Evolutionary conservation across 2,329 filamentous ascomycete species (phyloP).

Genomic region (Zymoseptoria passerinii): DNA sequence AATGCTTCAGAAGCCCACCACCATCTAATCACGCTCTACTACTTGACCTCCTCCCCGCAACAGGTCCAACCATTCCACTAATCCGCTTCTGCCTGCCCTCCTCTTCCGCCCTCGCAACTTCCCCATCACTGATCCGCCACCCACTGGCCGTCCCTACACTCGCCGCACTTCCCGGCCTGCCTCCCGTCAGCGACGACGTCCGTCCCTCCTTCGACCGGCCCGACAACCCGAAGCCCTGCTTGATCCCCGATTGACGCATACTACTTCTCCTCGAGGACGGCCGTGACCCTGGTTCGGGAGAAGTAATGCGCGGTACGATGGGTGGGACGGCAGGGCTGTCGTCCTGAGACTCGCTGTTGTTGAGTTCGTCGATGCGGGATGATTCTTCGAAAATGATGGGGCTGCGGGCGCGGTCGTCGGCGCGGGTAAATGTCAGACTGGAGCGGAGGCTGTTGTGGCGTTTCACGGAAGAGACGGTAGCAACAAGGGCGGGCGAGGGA

Average conservation of each 20-base stretch:
- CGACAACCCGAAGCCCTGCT: background rate
- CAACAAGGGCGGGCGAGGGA: background rate
- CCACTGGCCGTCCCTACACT: background rate
- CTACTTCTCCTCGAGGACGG: background rate
- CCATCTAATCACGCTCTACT: background rate
- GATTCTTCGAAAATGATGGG: background rate
- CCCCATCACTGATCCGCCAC: background rate
- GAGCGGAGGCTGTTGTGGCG: background rate
- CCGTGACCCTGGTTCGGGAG: background rate
- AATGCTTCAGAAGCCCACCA: background rate
- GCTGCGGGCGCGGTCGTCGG: background rate
- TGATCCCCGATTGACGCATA: background rate
- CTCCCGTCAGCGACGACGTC: background rate
- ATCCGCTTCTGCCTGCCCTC: background rate
- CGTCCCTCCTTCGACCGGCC: background rate
- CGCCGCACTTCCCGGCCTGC: background rate
- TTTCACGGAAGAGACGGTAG: background rate
- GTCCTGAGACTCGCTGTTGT: background rate
- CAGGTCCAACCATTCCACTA: background rate
- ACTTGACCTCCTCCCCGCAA: background rate
- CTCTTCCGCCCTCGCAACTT: background rate
- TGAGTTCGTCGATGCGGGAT: background rate
- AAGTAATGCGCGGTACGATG: background rate
- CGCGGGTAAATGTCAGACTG: background rate
- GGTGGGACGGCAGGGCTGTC: no score